These are phyloP conservation scores for Asterochloris erici DNA, from an alignment of 139 green algal species.

Conservation along the genomic window DNA sequence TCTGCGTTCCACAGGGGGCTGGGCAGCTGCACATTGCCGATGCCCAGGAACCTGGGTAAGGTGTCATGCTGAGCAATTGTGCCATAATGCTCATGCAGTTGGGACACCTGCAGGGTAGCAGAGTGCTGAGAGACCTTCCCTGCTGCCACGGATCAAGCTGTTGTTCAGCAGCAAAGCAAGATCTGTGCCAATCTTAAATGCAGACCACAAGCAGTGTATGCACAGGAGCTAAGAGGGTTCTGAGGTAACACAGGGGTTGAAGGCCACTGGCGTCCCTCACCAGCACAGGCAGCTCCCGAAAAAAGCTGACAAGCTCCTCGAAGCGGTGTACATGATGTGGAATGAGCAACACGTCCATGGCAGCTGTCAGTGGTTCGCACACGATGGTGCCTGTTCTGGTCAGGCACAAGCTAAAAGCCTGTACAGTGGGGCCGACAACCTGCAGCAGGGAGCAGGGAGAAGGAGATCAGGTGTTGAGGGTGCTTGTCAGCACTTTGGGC, in stretches of 20 bases:
- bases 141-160: too few species aligned
- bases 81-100: not conserved
- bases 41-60: not conserved
- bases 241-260: too few species aligned
- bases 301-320: not conserved
- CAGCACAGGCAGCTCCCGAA: not conserved
- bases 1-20: conserved; percentile 5
- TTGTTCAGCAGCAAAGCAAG: too few species aligned
- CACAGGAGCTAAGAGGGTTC: too few species aligned
- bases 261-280: not conserved
- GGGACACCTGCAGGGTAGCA: not conserved
- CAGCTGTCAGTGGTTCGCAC: not conserved
- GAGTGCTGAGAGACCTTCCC: too few species aligned
- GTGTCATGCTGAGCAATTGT: not conserved
- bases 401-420: conserved; percentile 1
- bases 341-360: conserved; percentile 9
- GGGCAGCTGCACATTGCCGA: conserved; percentile 3
- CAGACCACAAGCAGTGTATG: too few species aligned
- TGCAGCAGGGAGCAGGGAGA: too few species aligned
- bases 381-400: not conserved
- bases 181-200: too few species aligned
- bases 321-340: not conserved
- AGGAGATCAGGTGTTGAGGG: too few species aligned
- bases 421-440: conserved; percentile 1
- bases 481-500: too few species aligned